phyloP scores from a whole-genome alignment of 2,329 filamentous ascomycete genomes.

The Tolypocladium endophyticum region DNA sequence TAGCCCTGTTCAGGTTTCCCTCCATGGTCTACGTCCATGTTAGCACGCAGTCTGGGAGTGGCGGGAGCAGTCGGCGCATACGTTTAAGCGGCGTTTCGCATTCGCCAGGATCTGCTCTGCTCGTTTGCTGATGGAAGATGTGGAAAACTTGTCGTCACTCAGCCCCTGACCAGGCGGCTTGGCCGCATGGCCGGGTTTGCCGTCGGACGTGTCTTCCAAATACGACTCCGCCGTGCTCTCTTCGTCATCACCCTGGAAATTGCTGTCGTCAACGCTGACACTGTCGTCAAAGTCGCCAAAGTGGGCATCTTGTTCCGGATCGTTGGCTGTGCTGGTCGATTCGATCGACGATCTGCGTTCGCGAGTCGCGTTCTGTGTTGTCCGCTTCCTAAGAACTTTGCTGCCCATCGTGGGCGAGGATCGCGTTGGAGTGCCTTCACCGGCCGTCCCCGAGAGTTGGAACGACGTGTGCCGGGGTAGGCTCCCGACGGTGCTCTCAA shows the following conservation, averaged over 20 bases:
- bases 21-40: conserved; percentile 66
- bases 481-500: conserved; percentile 37
- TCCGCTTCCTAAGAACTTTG: conserved; percentile 31
- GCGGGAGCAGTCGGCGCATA: conserved; percentile 32
- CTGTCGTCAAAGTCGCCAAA: conserved; percentile 54
- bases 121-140: conserved; percentile 65
- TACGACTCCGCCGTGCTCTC: conserved; percentile 53
- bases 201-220: conserved; percentile 31
- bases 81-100: conserved; percentile 79
- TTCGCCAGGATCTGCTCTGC: conserved; percentile 88
- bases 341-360: conserved; percentile 46
- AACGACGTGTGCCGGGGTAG: conserved; percentile 27
- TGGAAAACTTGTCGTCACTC: conserved; percentile 54
- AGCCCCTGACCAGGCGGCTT: conserved; percentile 7
- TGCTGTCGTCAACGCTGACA: conserved; percentile 52
- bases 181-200: conserved; percentile 6
- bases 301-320: conserved; percentile 32
- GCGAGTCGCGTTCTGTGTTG: conserved; percentile 30
- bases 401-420: conserved; percentile 37
- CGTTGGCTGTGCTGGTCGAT: conserved; percentile 50
- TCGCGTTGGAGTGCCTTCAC: conserved; percentile 21
- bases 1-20: conserved; percentile 72
- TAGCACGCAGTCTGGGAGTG: not conserved
- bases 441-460: conserved; percentile 21
- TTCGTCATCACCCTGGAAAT: conserved; percentile 58